Base-by-base conservation (phyloP, 139 green algal genomes). In the Chlorella sp. region DNA sequence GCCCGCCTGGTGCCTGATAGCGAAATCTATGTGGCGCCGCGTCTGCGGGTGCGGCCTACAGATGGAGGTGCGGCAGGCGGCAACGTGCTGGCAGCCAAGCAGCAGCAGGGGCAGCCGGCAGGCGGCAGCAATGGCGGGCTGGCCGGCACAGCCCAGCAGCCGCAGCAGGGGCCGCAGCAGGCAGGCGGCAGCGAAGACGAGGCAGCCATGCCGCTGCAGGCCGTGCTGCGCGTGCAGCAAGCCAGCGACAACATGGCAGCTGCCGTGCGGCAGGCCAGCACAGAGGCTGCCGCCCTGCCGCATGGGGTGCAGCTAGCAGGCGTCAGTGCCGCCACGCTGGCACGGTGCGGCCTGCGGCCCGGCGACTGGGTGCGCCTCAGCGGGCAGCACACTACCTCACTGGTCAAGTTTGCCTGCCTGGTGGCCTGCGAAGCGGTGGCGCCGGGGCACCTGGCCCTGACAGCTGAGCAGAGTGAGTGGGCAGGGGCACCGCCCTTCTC, bases 21-120 rank as follows among this genome's bases (percentile, higher is more conserved):
- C 0, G 95, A 98, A 86, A 78, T 98, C 30, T 81, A 88, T 15
- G 86, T 98, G 2, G 94, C 95, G 0, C 95, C 95, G 4, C 92
- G 94, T 26, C 88, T 89, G 4, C 83, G 94, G 16, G 30, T 84
- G 47, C 68, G 39, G 78, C 16, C 41, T 36, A 25, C 38, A 21
- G 75, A 12, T 5, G 16, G 56, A 41, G 78, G 23, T n/a, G n/a
- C 34, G 55, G 56, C 78, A 71, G 78, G 73, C 38, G 88, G 55
- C 62, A 60, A n/a, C 57, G 73, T 38, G 71, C 74, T 47, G 78
- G n/a, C 32, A 3, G 25, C 16, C 34, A 32, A 32, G 51, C 47
- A 69, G 39, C n/a, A 83, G 60, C 56, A 70, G 39, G 6, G 65
- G 41, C 68, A 67, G 16, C 62, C 23, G 18, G 32, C 20, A 21